Percentiles rank a stretch among this genome's conserved stretches.
These are phyloP conservation scores for Mesotaenium endlicherianum DNA, from an alignment of 139 green algal genomes.

Conservation along the genomic window DNA sequence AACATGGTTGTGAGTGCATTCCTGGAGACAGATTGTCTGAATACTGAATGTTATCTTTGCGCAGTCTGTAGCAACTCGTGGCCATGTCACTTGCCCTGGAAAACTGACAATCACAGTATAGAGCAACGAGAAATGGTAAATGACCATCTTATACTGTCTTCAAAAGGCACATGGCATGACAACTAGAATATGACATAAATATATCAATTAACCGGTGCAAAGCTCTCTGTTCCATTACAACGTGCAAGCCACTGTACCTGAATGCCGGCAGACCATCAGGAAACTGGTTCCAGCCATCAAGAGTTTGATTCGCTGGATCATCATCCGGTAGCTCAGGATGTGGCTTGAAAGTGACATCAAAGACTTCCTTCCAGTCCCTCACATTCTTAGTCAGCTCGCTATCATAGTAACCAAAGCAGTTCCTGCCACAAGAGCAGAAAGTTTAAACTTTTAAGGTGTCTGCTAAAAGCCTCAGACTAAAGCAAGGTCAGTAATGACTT, in stretches of 20 bases:
- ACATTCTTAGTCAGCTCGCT: conserved; percentile 22
- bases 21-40: too few species aligned
- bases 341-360: background rate
- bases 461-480: too few species aligned
- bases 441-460: too few species aligned
- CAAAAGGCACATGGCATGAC: background rate
- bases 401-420: conserved; percentile 4
- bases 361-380: conserved; percentile 8
- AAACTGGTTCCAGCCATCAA: background rate
- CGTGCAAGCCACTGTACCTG: background rate
- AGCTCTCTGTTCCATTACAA: too few species aligned
- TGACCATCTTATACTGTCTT: background rate
- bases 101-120: background rate
- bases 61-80: too few species aligned
- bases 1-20: too few species aligned
- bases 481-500: too few species aligned
- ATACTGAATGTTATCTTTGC: too few species aligned
- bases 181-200: background rate
- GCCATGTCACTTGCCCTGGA: too few species aligned
- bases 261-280: background rate
- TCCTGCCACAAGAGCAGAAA: background rate
- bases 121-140: background rate
- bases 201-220: too few species aligned
- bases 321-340: background rate
- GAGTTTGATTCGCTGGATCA: background rate